These are phyloP conservation scores for Hypoxylon rickii DNA, from an alignment of 495 filamentous ascomycete genomes.

Conservation along the genomic window DNA sequence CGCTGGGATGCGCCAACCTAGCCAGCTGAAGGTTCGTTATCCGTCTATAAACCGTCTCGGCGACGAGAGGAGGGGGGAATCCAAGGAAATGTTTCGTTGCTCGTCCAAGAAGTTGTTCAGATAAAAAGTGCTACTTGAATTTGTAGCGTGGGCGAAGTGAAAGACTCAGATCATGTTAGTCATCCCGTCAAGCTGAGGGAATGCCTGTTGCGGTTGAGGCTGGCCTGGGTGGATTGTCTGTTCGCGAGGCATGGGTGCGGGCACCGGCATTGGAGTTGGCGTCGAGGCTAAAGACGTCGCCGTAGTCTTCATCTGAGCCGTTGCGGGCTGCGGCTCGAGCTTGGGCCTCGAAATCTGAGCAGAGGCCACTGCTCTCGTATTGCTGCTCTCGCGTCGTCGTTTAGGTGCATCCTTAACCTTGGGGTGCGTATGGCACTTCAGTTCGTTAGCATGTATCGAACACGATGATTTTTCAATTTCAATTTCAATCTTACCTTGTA, in stretches of 20 bases:
- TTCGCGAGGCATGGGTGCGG: constrained; percentile 22
- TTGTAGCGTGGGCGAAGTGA: neutral
- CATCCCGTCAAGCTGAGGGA: constrained; percentile 39
- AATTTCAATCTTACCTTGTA: constrained; percentile 78
- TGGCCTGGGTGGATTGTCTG: constrained; percentile 37
- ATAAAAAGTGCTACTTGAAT: constrained; percentile 10
- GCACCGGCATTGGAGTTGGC: constrained; percentile 41
- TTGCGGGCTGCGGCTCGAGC: constrained; percentile 42
- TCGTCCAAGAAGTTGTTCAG: constrained; percentile 18
- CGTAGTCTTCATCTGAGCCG: constrained; percentile 50
- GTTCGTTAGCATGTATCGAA: constrained; percentile 3
- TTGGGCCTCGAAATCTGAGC: constrained; percentile 46
- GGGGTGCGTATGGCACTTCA: constrained; percentile 72
- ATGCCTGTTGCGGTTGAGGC: constrained; percentile 35
- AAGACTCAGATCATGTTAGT: constrained; percentile 52
- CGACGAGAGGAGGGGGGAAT: constrained; percentile 1
- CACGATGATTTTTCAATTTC: neutral
- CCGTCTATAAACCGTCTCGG: constrained; percentile 23
- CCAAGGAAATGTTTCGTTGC: constrained; percentile 25
- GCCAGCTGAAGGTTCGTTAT: constrained; percentile 8
- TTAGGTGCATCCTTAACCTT: constrained; percentile 77
- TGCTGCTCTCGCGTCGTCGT: constrained; percentile 66
- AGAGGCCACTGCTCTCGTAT: constrained; percentile 46
- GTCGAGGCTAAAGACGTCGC: constrained; percentile 41
- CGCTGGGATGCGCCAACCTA: constrained; percentile 1